A percentile compares a stretch with the other conserved stretches of the same genome.
phyloP scores from a whole-genome alignment of 1,284 basidiomycete species.

The Stygiomarasmius scandens region DNA sequence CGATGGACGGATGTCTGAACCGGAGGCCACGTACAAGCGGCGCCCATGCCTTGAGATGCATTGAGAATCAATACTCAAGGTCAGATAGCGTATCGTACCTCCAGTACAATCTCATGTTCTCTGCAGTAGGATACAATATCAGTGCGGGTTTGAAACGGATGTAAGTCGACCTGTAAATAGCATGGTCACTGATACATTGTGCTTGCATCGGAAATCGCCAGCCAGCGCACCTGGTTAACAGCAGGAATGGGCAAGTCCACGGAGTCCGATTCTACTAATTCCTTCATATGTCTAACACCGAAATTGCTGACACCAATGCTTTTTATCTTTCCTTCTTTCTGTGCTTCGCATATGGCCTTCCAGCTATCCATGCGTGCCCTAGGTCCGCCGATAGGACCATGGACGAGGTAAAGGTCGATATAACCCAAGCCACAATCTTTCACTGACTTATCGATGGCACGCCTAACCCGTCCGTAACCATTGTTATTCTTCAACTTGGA shows the following conservation, averaged over 20 bases:
- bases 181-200: neutral
- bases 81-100: constrained; percentile 42
- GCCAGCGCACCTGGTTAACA: constrained; percentile 66
- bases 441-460: constrained; percentile 57
- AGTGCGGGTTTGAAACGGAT: constrained; percentile 73
- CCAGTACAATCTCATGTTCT: constrained; percentile 60
- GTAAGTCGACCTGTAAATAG: constrained; percentile 56
- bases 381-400: constrained; percentile 60
- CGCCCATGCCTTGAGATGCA: constrained; percentile 48
- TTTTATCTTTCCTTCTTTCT: constrained; percentile 62
- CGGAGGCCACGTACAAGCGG: constrained; percentile 54
- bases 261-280: constrained; percentile 50
- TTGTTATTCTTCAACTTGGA: constrained; percentile 69
- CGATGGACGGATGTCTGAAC: constrained; percentile 51
- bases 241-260: constrained; percentile 54
- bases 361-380: constrained; percentile 57
- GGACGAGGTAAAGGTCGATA: constrained; percentile 73
- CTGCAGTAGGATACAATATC: constrained; percentile 67
- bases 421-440: constrained; percentile 56
- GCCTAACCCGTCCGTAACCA: constrained; percentile 50
- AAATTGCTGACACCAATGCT: constrained; percentile 76
- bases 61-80: constrained; percentile 1
- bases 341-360: constrained; percentile 56
- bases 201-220: too few relatives aligned
- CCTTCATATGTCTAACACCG: constrained; percentile 65